Evolutionary conservation across 306 rosid species (phyloP).

Genomic region (Citrullus colocynthis): DNA sequence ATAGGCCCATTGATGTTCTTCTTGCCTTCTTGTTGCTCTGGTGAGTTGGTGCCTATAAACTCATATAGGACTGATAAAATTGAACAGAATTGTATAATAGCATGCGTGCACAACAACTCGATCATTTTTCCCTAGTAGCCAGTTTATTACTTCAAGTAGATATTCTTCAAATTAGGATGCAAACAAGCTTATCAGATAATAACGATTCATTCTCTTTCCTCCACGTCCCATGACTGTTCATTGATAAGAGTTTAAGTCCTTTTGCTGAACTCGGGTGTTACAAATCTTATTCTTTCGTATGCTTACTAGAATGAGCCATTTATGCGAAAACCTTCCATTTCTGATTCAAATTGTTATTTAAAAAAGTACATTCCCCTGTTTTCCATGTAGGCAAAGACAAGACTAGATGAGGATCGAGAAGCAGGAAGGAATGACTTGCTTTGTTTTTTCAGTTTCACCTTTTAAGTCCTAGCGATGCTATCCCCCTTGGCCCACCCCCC

Average conservation of each 20-base stretch:
- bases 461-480: not conserved
- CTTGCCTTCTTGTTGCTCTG: constrained; percentile 13
- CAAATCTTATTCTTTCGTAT: not conserved
- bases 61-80: not conserved
- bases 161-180: not conserved
- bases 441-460: not conserved
- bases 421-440: constrained; percentile 6
- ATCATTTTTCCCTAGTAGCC: not conserved
- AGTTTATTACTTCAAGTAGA: not conserved
- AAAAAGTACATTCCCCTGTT: constrained; percentile 7
- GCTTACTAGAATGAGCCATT: not conserved
- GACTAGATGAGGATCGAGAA: constrained; percentile 10
- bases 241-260: not conserved
- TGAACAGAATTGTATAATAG: not conserved
- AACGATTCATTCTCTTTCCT: not conserved
- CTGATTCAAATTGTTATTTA: not conserved
- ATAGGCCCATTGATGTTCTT: constrained; percentile 15
- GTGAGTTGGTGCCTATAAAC: constrained; percentile 14
- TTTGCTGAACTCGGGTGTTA: not conserved
- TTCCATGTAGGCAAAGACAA: constrained; percentile 11
- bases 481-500: not conserved
- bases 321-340: not conserved
- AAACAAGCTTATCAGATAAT: not conserved
- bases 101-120: not conserved
- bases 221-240: not conserved